Conservation (phyloP, 345 rosid genomes). For the Arabidopsis suecica region DNA sequence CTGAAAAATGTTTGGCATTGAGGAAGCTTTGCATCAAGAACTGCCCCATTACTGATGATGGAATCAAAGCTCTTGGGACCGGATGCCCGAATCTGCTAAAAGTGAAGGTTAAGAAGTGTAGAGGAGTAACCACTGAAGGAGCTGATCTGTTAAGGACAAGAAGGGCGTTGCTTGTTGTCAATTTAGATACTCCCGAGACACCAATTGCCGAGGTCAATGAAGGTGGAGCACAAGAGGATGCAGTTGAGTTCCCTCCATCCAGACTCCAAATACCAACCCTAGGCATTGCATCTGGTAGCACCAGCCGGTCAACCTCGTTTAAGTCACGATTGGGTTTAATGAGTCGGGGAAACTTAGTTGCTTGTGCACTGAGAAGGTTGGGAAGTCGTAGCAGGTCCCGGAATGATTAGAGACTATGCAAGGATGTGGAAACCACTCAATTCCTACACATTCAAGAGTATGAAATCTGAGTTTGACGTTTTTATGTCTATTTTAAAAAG, state of each 20-base stretch:
- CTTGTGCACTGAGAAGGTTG: conserved; percentile 73
- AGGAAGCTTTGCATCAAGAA: conserved; percentile 82
- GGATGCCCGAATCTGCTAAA: conserved; percentile 86
- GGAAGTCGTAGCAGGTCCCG: conserved; percentile 57
- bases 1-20: conserved; percentile 66
- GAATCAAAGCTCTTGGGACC: conserved; percentile 69
- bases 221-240: conserved; percentile 57
- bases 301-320: conserved; percentile 54
- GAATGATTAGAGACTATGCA: conserved; percentile 36
- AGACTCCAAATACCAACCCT: conserved; percentile 42
- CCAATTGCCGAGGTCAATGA: conserved; percentile 58
- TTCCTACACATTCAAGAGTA: neutral
- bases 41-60: conserved; percentile 65
- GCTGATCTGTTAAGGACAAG: conserved; percentile 56
- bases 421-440: neutral
- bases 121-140: conserved; percentile 66
- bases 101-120: conserved; percentile 84
- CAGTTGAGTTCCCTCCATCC: conserved; percentile 48
- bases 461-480: neutral
- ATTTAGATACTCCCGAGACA: conserved; percentile 54
- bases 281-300: conserved; percentile 51
- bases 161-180: conserved; percentile 61
- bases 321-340: conserved; percentile 68
- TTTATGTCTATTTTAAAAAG: neutral
- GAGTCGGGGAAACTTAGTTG: conserved; percentile 56